Evolutionary conservation across 2,329 filamentous ascomycete genomes (phyloP).

Genomic region (Neofusicoccum cordaticola): DNA sequence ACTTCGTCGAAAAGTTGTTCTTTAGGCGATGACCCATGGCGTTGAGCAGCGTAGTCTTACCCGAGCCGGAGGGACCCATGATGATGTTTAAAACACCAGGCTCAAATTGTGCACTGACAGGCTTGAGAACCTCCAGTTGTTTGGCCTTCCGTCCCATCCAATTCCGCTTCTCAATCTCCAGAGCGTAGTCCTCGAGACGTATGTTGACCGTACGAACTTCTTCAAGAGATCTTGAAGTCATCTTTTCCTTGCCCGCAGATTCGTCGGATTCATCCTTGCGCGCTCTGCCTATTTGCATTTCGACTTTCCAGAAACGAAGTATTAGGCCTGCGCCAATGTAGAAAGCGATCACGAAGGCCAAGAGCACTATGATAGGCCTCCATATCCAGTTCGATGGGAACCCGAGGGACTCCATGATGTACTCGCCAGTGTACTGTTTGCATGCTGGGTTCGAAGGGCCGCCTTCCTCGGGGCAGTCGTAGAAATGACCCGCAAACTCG

Average conservation of each 20-base stretch:
- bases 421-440: conserved; percentile 65
- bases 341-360: conserved; percentile 64
- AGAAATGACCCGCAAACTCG: conserved; percentile 70
- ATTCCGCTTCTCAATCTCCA: conserved; percentile 63
- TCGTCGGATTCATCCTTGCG: conserved; percentile 55
- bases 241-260: conserved; percentile 69
- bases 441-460: conserved; percentile 65
- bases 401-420: conserved; percentile 66
- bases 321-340: conserved; percentile 59
- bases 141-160: conserved; percentile 48
- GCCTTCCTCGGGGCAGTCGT: conserved; percentile 65
- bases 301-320: conserved; percentile 62
- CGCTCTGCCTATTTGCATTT: conserved; percentile 67
- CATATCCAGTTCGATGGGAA: conserved; percentile 67
- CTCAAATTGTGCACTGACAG: conserved; percentile 64
- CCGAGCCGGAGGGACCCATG: conserved; percentile 76
- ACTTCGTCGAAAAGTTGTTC: conserved; percentile 60
- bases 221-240: conserved; percentile 53
- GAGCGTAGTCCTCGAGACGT: conserved; percentile 60
- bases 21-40: conserved; percentile 67
- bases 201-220: conserved; percentile 63
- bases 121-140: conserved; percentile 57
- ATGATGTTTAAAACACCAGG: conserved; percentile 71
- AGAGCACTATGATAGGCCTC: conserved; percentile 61
- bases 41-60: conserved; percentile 73